Evolutionary conservation across 345 rosid species (phyloP).

Genomic region (Populus pruinosa): DNA sequence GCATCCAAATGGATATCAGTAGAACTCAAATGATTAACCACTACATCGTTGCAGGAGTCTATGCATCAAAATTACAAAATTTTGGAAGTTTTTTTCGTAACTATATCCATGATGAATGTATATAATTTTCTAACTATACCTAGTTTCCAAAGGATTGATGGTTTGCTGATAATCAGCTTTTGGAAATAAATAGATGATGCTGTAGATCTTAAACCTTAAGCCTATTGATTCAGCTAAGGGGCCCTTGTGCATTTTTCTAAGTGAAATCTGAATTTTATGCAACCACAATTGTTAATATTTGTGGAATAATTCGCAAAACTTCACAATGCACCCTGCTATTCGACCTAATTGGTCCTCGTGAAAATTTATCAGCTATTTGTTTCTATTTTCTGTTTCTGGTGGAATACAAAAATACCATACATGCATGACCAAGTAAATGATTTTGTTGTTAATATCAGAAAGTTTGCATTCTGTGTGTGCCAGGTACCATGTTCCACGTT

Average conservation of each 20-base stretch:
- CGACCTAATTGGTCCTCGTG: not conserved
- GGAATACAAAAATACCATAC: not conserved
- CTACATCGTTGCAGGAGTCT: too few relatives aligned
- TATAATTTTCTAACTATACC: not conserved
- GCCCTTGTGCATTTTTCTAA: not conserved
- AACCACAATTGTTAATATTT: not conserved
- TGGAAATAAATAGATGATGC: not conserved
- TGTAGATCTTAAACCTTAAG: not conserved
- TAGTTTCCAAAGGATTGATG: not conserved
- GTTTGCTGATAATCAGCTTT: not conserved
- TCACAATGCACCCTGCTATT: too few relatives aligned
- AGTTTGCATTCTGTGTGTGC: not conserved
- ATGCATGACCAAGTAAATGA: not conserved
- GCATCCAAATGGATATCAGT: not conserved
- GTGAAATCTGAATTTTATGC: not conserved
- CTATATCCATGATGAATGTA: not conserved
- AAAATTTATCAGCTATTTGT: not conserved
- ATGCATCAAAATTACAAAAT: not conserved
- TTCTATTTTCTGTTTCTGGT: not conserved
- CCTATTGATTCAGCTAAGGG: not conserved
- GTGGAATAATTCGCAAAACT: not conserved
- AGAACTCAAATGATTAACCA: not conserved
- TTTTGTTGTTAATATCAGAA: not conserved
- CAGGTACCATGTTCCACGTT: conserved; percentile 93
- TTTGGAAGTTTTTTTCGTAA: not conserved